Conservation (phyloP, 1,284 basidiomycete genomes). For the Boletus semigastroideus region DNA sequence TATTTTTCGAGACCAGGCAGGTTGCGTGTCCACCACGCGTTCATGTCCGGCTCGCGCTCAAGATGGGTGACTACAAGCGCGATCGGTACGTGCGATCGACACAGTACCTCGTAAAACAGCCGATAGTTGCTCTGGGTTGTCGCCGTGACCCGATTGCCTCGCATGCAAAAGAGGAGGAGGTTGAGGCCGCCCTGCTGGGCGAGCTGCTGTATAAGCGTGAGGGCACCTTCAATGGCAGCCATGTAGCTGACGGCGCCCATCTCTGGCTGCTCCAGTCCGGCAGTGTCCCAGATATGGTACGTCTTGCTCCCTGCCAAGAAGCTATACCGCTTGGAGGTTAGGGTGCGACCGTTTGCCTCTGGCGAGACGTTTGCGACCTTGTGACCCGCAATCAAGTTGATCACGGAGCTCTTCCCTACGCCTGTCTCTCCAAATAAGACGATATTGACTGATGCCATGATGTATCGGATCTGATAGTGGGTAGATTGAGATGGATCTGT, state of each 20-base stretch:
- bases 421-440: constrained; percentile 28
- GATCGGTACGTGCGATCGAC: constrained; percentile 33
- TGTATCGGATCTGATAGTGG: constrained; percentile 4
- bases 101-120: constrained; percentile 36
- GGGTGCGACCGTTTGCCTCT: constrained; percentile 16
- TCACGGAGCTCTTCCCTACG: constrained; percentile 27
- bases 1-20: constrained; percentile 15
- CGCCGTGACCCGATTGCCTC: constrained; percentile 19
- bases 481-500: not conserved
- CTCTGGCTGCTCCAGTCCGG: constrained; percentile 37
- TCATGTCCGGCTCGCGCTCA: constrained; percentile 34
- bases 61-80: constrained; percentile 37
- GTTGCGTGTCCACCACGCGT: constrained; percentile 33
- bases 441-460: constrained; percentile 26
- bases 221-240: constrained; percentile 33
- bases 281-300: constrained; percentile 36
- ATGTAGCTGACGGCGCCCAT: constrained; percentile 24
- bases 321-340: constrained; percentile 28
- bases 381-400: constrained; percentile 30
- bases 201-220: constrained; percentile 34
- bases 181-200: constrained; percentile 30
- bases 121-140: constrained; percentile 36
- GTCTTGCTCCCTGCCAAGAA: constrained; percentile 14
- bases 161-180: constrained; percentile 39
- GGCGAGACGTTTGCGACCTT: constrained; percentile 17